Conservation (phyloP, 1,139 yeast genomes). For the Scheffersomyces quercinus region DNA sequence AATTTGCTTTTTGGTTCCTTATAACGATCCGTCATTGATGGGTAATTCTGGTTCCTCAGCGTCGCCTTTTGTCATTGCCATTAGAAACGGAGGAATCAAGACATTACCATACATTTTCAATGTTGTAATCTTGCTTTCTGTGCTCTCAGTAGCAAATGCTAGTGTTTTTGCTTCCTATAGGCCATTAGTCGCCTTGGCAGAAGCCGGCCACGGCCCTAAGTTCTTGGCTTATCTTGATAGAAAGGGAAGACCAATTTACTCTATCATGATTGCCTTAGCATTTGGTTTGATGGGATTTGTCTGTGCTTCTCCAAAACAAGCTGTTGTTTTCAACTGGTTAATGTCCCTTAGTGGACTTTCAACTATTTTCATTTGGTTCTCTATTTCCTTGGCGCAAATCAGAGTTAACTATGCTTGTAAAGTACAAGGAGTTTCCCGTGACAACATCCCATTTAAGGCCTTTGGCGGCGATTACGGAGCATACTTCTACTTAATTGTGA, state of each 20-base stretch:
- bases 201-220: conserved; percentile 34
- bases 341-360: conserved; percentile 42
- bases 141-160: conserved; percentile 35
- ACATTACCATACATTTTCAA: conserved; percentile 35
- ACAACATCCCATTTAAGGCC: conserved; percentile 12
- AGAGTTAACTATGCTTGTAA: conserved; percentile 22
- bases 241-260: conserved; percentile 31
- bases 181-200: conserved; percentile 33
- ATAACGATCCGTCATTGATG: conserved; percentile 14
- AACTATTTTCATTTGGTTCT: conserved; percentile 41
- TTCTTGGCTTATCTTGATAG: conserved; percentile 29
- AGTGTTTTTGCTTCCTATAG: conserved; percentile 35
- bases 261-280: conserved; percentile 23
- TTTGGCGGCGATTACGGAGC: conserved; percentile 17
- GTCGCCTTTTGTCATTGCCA: conserved; percentile 15
- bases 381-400: conserved; percentile 21
- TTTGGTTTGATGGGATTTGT: conserved; percentile 14
- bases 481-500: conserved; percentile 16
- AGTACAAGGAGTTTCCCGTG: conserved; percentile 14
- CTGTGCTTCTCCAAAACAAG: conserved; percentile 12
- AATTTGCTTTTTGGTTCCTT: conserved; percentile 22
- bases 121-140: conserved; percentile 31
- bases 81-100: conserved; percentile 29
- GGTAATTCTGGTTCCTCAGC: conserved; percentile 27
- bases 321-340: conserved; percentile 35